These are phyloP conservation scores for Fusarium newnesense DNA, from an alignment of 2,329 filamentous ascomycete genomes.

Conservation along the genomic window DNA sequence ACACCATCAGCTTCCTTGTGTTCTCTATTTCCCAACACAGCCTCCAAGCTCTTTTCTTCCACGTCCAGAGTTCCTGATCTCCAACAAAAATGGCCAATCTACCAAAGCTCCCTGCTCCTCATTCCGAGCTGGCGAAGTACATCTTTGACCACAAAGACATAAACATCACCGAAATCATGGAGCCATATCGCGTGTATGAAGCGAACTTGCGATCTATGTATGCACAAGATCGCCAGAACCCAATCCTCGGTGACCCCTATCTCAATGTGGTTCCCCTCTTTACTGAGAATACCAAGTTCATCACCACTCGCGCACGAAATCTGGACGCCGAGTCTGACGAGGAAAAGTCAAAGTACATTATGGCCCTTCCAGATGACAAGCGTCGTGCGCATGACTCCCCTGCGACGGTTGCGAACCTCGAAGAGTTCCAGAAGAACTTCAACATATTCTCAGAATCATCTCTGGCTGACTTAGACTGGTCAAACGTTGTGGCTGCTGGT, in stretches of 20 bases:
- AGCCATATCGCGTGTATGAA: slow-evolving; percentile 76
- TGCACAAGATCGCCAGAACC: slow-evolving; percentile 73
- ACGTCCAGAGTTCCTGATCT: background rate
- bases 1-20: background rate
- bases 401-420: slow-evolving; percentile 73
- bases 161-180: slow-evolving; percentile 67
- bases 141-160: slow-evolving; percentile 64
- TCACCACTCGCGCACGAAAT: slow-evolving; percentile 72
- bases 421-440: slow-evolving; percentile 83
- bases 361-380: slow-evolving; percentile 70
- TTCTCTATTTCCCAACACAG: background rate
- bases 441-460: slow-evolving; percentile 83
- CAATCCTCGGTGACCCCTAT: slow-evolving; percentile 63
- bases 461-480: slow-evolving; percentile 81
- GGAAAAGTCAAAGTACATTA: slow-evolving; percentile 74
- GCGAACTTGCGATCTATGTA: slow-evolving; percentile 72
- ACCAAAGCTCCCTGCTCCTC: slow-evolving; percentile 59
- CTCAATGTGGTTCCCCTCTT: slow-evolving; percentile 77
- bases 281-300: slow-evolving; percentile 61
- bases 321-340: slow-evolving; percentile 66
- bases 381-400: slow-evolving; percentile 71
- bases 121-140: slow-evolving; percentile 60
- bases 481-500: slow-evolving; percentile 82
- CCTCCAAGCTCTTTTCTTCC: background rate
- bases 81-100: slow-evolving; percentile 49